These are phyloP conservation scores for Venustampulla echinocandica DNA, from an alignment of 495 filamentous ascomycete species.

Conservation along the genomic window DNA sequence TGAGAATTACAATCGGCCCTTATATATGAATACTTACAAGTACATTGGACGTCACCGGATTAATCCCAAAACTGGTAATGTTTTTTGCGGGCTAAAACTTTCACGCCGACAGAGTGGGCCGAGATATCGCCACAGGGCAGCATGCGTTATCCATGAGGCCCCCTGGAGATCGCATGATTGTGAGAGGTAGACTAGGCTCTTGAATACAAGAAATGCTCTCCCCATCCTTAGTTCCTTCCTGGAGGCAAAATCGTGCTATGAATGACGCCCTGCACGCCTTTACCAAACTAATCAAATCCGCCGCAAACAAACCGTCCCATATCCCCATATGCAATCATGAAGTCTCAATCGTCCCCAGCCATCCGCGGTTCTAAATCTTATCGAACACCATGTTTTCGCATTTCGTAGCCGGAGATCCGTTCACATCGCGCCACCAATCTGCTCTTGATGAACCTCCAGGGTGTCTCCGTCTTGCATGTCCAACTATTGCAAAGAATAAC, in stretches of 20 bases:
- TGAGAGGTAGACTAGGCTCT: conserved; percentile 8
- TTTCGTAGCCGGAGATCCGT: not conserved
- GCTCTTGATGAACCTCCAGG: conserved; percentile 96
- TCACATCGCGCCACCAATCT: conserved; percentile 61
- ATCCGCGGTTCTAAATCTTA: not conserved
- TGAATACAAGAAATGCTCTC: not conserved
- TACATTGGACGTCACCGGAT: too few relatives aligned
- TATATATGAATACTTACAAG: too few relatives aligned
- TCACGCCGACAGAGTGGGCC: too few relatives aligned
- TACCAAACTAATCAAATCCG: conserved; percentile 7
- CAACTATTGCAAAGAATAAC: conserved; percentile 46
- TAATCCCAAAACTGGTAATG: too few relatives aligned
- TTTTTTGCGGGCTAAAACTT: too few relatives aligned
- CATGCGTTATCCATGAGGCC: too few relatives aligned
- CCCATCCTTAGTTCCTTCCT: not conserved
- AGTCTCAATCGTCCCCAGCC: not conserved
- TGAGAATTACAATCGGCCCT: too few relatives aligned
- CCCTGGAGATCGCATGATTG: not conserved
- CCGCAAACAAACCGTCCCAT: conserved; percentile 14
- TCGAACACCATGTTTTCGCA: too few relatives aligned
- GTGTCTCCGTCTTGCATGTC: conserved; percentile 97
- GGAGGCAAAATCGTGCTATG: conserved; percentile 11
- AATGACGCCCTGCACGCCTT: conserved; percentile 19
- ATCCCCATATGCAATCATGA: conserved; percentile 16
- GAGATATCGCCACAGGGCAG: too few relatives aligned